Percentiles rank a stretch among this genome's conserved stretches.
These are phyloP conservation scores for Pseudotulostoma volvatum DNA, from an alignment of 495 filamentous ascomycete genomes.

Conservation along the genomic window DNA sequence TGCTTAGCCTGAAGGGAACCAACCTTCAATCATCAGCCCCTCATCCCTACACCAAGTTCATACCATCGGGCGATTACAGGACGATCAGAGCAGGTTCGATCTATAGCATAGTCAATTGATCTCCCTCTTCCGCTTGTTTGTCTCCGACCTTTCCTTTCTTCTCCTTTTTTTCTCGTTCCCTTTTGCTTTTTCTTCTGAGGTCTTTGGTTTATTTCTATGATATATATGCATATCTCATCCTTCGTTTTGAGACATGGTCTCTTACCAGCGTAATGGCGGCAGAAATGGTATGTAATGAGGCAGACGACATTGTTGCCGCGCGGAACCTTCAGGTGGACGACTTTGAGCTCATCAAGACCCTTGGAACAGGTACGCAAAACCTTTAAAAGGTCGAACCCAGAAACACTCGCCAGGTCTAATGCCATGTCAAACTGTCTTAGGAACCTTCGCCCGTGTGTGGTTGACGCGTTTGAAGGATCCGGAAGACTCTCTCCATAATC, in stretches of 20 bases:
- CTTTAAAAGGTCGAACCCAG: neutral
- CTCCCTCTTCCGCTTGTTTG: too few species aligned
- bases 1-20: too few species aligned
- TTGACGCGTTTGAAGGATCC: constrained; percentile 51
- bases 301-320: constrained; percentile 22
- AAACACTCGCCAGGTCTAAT: constrained; percentile 6
- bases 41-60: too few species aligned
- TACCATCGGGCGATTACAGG: too few species aligned
- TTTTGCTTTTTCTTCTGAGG: constrained; percentile 9
- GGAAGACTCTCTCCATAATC: constrained; percentile 24
- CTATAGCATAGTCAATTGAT: too few species aligned
- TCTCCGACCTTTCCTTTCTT: too few species aligned
- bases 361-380: constrained; percentile 60
- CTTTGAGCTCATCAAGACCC: constrained; percentile 72
- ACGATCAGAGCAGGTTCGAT: too few species aligned
- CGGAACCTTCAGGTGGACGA: constrained; percentile 46
- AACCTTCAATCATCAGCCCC: too few species aligned
- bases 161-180: constrained; percentile 3
- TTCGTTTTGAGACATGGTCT: constrained; percentile 18
- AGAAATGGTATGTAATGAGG: constrained; percentile 26
- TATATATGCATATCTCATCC: constrained; percentile 8
- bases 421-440: constrained; percentile 26
- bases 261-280: constrained; percentile 27
- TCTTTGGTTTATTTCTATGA: constrained; percentile 11
- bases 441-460: constrained; percentile 93